A percentile compares a stretch with the other conserved stretches of the same genome.
Evolutionary conservation across 495 filamentous ascomycete species (phyloP).

Genomic region (Rostrohypoxylon terebratum): DNA sequence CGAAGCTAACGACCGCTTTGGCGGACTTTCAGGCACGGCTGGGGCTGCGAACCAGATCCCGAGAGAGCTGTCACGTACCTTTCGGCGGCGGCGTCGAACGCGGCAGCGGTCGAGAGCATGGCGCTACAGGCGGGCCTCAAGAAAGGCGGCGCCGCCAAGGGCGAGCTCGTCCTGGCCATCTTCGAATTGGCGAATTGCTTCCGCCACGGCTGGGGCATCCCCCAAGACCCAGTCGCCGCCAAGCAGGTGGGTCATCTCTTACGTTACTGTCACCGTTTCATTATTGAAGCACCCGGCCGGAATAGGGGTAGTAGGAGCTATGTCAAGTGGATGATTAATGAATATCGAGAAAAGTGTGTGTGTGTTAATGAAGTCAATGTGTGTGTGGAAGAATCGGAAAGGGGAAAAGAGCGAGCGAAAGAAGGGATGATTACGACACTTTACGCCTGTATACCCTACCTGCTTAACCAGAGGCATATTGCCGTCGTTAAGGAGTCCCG

Average conservation of each 20-base stretch:
- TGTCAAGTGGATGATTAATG: constrained; percentile 20
- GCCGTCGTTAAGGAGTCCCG: constrained; percentile 28
- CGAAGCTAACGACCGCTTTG: constrained; percentile 35
- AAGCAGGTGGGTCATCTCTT: constrained; percentile 61
- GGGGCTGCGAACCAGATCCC: constrained; percentile 83
- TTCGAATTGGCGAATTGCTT: constrained; percentile 97
- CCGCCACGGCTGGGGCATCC: constrained; percentile 94
- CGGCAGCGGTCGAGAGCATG: constrained; percentile 83
- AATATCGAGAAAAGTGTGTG: not conserved
- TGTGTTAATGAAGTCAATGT: not conserved
- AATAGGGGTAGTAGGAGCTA: constrained; percentile 2
- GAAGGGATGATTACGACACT: constrained; percentile 19
- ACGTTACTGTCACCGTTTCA: constrained; percentile 33
- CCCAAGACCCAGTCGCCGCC: constrained; percentile 88
- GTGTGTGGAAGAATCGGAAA: not conserved
- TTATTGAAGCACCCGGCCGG: constrained; percentile 31
- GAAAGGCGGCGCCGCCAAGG: constrained; percentile 94
- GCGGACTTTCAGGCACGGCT: constrained; percentile 78
- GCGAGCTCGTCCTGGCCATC: constrained; percentile 96
- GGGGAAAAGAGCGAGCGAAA: not conserved
- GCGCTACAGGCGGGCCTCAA: constrained; percentile 87
- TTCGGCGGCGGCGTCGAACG: constrained; percentile 89
- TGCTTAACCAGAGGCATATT: constrained; percentile 4
- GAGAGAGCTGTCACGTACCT: constrained; percentile 82
- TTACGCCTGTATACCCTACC: constrained; percentile 6